These are phyloP conservation scores for Microdochium nivale DNA, from an alignment of 2,329 filamentous ascomycete species.

Conservation along the genomic window DNA sequence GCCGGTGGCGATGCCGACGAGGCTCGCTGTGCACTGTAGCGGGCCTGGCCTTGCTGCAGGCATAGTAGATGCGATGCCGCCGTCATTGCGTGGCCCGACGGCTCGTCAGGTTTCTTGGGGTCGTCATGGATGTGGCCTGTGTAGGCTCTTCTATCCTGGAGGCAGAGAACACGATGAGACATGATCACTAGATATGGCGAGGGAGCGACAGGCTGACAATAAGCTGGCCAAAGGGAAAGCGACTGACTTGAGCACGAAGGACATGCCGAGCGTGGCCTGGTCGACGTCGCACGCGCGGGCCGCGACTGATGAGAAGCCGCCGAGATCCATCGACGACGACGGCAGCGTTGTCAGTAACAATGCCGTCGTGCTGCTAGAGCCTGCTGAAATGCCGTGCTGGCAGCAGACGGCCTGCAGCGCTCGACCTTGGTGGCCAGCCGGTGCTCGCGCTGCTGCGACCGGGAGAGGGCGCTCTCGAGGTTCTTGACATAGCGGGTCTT, in stretches of 20 bases:
- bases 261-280: not conserved
- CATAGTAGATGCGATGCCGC: not conserved
- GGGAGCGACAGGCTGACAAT: no score
- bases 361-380: not conserved
- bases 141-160: no score
- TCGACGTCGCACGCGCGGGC: not conserved
- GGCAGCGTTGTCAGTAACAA: not conserved
- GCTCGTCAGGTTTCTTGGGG: not conserved
- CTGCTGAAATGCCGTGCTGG: not conserved
- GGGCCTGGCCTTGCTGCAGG: not conserved
- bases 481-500: not conserved
- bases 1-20: no score
- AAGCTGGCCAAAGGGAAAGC: no score
- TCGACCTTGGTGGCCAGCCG: not conserved
- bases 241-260: not conserved
- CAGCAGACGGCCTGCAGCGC: not conserved
- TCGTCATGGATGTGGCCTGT: no score
- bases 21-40: no score
- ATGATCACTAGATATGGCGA: no score
- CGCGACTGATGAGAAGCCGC: not conserved
- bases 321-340: not conserved
- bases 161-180: no score
- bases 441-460: not conserved
- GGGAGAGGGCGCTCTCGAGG: not conserved
- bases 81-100: not conserved